These are phyloP conservation scores for Gentiana macrophylla DNA, from an alignment of 257 asterid species.

Conservation along the genomic window DNA sequence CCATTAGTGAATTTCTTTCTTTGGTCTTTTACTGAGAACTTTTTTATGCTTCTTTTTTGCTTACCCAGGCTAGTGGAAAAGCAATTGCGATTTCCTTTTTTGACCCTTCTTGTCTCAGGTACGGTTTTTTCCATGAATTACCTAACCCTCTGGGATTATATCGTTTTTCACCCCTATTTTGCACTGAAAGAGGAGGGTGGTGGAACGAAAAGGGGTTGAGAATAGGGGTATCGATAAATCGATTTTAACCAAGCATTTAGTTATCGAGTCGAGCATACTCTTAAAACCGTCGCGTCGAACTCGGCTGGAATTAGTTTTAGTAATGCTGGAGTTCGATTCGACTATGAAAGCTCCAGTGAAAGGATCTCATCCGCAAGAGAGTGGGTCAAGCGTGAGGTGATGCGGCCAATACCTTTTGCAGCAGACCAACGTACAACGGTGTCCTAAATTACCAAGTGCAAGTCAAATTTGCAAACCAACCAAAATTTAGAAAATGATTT, in stretches of 20 bases:
- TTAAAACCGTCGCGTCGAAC: no score
- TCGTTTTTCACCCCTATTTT: not conserved
- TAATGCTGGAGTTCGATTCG: no score
- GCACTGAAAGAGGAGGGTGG: no score
- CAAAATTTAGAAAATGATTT: no score
- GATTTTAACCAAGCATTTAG: no score
- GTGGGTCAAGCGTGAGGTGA: constrained; percentile 67
- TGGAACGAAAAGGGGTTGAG: no score
- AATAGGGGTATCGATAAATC: no score
- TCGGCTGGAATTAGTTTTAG: no score
- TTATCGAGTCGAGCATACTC: no score
- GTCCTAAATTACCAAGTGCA: constrained; percentile 33
- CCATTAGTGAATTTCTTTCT: no score
- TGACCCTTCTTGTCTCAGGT: constrained; percentile 97
- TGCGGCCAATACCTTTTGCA: constrained; percentile 96
- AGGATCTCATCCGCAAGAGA: constrained; percentile 80
- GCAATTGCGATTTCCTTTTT: constrained; percentile 73
- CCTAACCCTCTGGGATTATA: no score
- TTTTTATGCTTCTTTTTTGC: not conserved
- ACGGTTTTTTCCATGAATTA: constrained; percentile 7
- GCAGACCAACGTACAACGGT: constrained; percentile 99
- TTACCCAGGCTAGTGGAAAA: constrained; percentile 65
- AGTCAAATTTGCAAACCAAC: not conserved
- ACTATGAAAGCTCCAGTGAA: constrained; percentile 61
- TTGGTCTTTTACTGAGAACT: no score